Evolutionary conservation across 2,329 filamentous ascomycete genomes (phyloP), one percentile per base, ranked within the genome.

Genomic region (Aspergillus novofumigatus): DNA sequence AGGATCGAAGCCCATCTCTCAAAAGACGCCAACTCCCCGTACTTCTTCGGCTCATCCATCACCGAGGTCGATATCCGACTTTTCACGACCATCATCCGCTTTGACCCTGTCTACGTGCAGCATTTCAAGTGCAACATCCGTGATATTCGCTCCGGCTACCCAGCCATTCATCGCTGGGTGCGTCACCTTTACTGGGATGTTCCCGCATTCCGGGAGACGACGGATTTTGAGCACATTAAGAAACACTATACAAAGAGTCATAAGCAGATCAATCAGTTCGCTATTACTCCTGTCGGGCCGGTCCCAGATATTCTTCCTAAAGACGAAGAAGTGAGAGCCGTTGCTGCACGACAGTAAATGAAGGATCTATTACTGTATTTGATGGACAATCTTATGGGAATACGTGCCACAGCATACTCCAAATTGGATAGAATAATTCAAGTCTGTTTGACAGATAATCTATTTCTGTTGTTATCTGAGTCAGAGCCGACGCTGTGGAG

Each of bases 161-260:
- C 92, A 28, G 79, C 82, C 52, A 77, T 96, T 57, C 90, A 97
- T 78, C 79, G 77, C 58, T 97, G 92, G 92, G 75, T 96, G 77
- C 82, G 90, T 55, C 83, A 87, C 68, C 77, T 96, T 65, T 97
- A 96, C 78, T 96, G 92, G 92, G 87, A 88, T 64, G 73, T 86
- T 25, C 80, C 86, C 0, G 91, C 91, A 2, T 97, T 96, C 77
- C 79, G 80, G 61, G 84, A 89, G 52, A 94, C 92, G 59, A 96
- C 92, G 23, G 84, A 97, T 74, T 96, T 96, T 72, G 85, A 95
- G 73, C 94, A 99, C 77, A 97, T 97, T 79, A 97, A 96, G 84
- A 88, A 83, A 48, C 85, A 88, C 67, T 88, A 88, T 69, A 87
- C 85, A 2, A 85, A 84, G 77, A 85, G 82, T 62, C 85, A 87